Evolutionary conservation across 495 filamentous ascomycete species (phyloP), one percentile per base, ranked within the genome.

Genomic region (Lophiostoma macrostomum): DNA sequence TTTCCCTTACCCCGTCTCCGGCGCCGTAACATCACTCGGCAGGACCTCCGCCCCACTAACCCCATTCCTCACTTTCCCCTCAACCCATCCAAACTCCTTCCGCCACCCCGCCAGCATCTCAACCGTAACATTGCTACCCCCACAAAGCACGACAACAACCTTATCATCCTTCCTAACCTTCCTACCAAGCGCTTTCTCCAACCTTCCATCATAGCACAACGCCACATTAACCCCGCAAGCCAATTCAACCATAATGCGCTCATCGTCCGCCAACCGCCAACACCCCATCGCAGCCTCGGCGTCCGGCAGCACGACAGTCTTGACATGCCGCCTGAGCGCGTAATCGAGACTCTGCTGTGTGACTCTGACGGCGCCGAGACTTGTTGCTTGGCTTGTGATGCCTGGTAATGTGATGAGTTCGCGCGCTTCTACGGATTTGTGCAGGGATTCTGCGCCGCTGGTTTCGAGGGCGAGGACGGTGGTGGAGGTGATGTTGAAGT

Each of bases 121-220:
- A 22, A 85, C 68, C 3, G 80, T 84, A 37, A 90, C 79, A 68
- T 86, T 86, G 36, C 77, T 83, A 7, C 91, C 91, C 0, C 91
- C 91, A 66, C 91, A 97, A 19, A 96, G 80, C 20, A 95, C 74
- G 45, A 97, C 74, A 4, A 96, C 89, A 23, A 97, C 79, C 53
- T 87, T 87, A 58, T 78, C 84, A 38, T 76, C 70, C 27, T 68
- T 65, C 62, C 67, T 74, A 55, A 88, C 48, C 11, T 70, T 74
- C 25, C 79, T 73, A 0, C 86, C 80, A 19, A 94, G 53, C 22
- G 76, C 70, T 66, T 76, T 78, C 61, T 84, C 70, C 65, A 88
- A 67, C 18, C 79, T 74, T 16, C 79, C 79, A 35, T 82, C 68
- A 50, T 66, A 81, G 60, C 87, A 90, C 31, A 78, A 22, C 12